Base-by-base conservation (phyloP, 345 rosid species). In the Erucastrum elatum region DNA sequence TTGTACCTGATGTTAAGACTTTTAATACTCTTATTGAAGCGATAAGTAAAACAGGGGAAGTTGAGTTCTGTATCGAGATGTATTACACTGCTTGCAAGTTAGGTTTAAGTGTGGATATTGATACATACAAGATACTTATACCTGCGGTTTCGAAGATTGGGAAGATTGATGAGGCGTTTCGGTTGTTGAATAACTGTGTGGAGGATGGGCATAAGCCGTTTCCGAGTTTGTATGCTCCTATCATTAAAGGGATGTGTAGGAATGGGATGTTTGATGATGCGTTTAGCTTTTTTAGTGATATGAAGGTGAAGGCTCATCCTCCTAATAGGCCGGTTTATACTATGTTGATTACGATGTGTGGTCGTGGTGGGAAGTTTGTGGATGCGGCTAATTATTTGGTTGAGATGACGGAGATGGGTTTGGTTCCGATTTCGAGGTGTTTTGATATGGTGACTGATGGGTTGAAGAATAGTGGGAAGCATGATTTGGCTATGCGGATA, bases 401-500 rank as follows among this genome's bases (percentile, higher is more conserved):
- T 67, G 98, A 93, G 84, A 92, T 92, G 98, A 88, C 91, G 12
- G 98, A 92, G 84, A 80, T 88, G 82, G 98, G 99, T 72, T 77
- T 93, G 87, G 82, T 73, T 4, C 98, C 96, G 0, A 91, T 93
- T 53, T 86, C 97, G 1, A 80, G 96, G 77, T 93, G 99, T 82
- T 95, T 91, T 77, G 97, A 95, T 87, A 72, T 91, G 91, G 93
- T 95, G 25, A 84, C 88, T 69, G 94, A 91, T 89, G 99, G 96
- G 61, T 80, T 95, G 83, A 93, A 89, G 87, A 91, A 87, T 74
- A 80, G 88, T 2, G 96, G 98, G 76, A 93, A 92, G 80, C 88
- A 94, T 87, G 98, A 94, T 83, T 78, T 91, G 75, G 98, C 96
- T 71, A 84, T 84, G 85, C 81, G 86, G 81, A 87, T 94, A 39